Percentiles rank a stretch among this genome's conserved stretches.
These are phyloP conservation scores for Schizothecium vesticola DNA, from an alignment of 495 filamentous ascomycete species.

Conservation along the genomic window DNA sequence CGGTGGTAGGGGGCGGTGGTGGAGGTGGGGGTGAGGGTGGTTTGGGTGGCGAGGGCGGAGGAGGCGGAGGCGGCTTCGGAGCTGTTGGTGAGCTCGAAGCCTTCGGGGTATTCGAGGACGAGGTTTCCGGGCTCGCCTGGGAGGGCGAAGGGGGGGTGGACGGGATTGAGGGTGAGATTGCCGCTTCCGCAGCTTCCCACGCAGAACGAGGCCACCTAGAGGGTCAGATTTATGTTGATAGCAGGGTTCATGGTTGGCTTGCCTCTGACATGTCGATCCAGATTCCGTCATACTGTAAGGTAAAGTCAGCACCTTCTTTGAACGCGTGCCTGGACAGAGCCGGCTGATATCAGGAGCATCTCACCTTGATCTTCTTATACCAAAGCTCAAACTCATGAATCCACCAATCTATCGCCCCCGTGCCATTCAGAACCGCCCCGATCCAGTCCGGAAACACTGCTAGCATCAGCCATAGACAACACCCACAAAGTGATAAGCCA, in stretches of 20 bases:
- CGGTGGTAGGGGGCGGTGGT: conserved; percentile 48
- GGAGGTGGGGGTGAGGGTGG: conserved; percentile 33
- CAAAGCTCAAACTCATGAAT: conserved; percentile 57
- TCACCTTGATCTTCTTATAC: conserved; percentile 48
- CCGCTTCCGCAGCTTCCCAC: conserved; percentile 68
- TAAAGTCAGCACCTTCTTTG: background rate
- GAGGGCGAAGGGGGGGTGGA: conserved; percentile 60
- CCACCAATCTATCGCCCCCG: conserved; percentile 64
- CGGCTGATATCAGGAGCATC: background rate
- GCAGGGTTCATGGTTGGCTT: background rate
- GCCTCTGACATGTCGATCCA: conserved; percentile 89
- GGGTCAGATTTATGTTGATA: background rate
- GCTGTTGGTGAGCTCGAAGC: conserved; percentile 62
- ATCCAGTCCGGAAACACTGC: conserved; percentile 38
- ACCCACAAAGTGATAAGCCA: conserved; percentile 39
- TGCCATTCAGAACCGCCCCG: conserved; percentile 55
- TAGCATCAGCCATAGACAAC: conserved; percentile 33
- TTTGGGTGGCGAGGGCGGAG: conserved; percentile 32
- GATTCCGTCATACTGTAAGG: conserved; percentile 63
- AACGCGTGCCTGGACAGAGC: too few species aligned
- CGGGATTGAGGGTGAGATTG: conserved; percentile 65
- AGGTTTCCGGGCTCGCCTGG: conserved; percentile 61
- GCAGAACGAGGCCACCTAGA: conserved; percentile 65
- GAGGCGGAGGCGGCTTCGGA: conserved; percentile 61
- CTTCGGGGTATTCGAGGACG: conserved; percentile 62